Evolutionary conservation across 768 basidiomycete genomes (phyloP), one percentile per base, ranked within the genome.

Genomic region (Rhizopogon vulgaris): DNA sequence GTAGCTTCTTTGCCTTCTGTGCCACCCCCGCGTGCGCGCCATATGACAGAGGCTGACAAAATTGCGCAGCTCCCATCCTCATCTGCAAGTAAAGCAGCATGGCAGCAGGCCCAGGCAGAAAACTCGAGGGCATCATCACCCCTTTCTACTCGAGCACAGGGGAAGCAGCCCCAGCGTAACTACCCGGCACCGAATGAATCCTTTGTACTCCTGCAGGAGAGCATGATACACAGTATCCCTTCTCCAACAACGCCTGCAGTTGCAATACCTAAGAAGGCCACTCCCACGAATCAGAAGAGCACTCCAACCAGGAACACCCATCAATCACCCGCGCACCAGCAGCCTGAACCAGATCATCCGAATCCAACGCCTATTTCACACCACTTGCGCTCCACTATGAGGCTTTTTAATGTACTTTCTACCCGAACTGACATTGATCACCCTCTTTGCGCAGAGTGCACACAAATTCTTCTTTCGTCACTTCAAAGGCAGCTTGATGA

Each of bases 391-490:
- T 88, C 87, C 34, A 84, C 86, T 42, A 77, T 78, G 54, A 82
- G 82, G 17, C 74, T 93, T 37, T 85, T 90, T 65, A 87, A 87
- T 64, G 66, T 90, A 28, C 74, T 92, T 40, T 88, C 89, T 11
- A 79, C 84, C 51, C 76, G 84, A 39, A 84, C 86, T 48, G 86
- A 87, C 30, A 80, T 94, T 40, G 91, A 94, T 65, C 94, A 97
- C 64, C 96, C 96, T 5, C 77, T 99, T 7, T 99, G 96, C 67
- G 83, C 87, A 0, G 95, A 98, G 62, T 99, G 96, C 68, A 91
- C 94, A 3, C 85, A 89, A 60, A 78, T 87, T 43, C 70, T 98
- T 32, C 78, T 94, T 28, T 74, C 74, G 1, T 82, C 81, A 24
- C 78, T 98, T 30, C 83, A 87, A 59, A 78, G 78, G 41, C 85